Percentiles rank a stretch among this genome's conserved stretches.
Conservation (phyloP, 129 eudicot species). For the Oenanthe sinensis region DNA sequence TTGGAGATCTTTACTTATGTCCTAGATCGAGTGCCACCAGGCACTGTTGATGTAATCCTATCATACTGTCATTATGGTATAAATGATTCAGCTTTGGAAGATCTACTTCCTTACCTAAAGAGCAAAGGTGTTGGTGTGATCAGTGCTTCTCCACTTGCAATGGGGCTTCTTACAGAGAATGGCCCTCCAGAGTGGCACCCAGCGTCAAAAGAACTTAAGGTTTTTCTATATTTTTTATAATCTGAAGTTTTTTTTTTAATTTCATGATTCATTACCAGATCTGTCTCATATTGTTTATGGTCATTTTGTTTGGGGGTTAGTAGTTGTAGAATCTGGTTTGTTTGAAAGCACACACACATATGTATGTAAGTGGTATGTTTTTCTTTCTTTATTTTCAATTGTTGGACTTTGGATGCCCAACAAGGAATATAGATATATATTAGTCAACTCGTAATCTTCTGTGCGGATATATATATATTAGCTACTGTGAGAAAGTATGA, state of each 20-base stretch:
- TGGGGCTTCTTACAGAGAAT: slow-evolving; percentile 97
- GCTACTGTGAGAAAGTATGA: neutral
- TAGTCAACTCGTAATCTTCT: neutral
- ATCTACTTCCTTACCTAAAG: slow-evolving; percentile 75
- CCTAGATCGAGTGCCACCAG: slow-evolving; percentile 78
- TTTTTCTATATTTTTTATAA: slow-evolving; percentile 6
- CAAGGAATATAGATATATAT: too few species aligned
- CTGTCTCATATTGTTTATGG: neutral
- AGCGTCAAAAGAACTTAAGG: slow-evolving; percentile 83
- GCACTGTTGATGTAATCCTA: slow-evolving; percentile 74
- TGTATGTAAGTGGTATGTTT: neutral
- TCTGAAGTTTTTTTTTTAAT: neutral
- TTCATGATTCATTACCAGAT: neutral
- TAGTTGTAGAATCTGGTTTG: neutral
- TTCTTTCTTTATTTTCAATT: neutral
- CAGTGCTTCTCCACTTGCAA: slow-evolving; percentile 88
- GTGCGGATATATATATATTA: neutral
- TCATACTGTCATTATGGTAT: slow-evolving; percentile 87
- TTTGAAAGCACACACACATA: neutral
- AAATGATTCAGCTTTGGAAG: slow-evolving; percentile 77
- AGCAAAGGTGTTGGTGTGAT: slow-evolving; percentile 91
- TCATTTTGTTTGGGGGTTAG: neutral
- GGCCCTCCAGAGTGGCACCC: slow-evolving; percentile 99
- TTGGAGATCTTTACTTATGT: slow-evolving; percentile 70
- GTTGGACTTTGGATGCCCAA: neutral